A percentile compares a stretch with the other conserved stretches of the same genome.
phyloP scores from a whole-genome alignment of 2,329 filamentous ascomycete species.

The Talaromyces marneffei region DNA sequence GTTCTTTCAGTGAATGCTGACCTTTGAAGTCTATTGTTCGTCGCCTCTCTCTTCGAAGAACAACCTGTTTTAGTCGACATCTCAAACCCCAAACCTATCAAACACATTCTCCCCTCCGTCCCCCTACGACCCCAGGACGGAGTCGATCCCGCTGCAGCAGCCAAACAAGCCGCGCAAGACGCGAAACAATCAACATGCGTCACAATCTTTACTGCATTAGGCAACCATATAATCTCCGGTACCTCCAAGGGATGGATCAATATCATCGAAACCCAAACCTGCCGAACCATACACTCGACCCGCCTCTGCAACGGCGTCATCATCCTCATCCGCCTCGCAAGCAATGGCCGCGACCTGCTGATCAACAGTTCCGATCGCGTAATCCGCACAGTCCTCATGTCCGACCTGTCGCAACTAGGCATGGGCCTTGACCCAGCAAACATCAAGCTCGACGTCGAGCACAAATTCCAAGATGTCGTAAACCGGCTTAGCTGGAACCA shows the following conservation, averaged over 20 bases:
- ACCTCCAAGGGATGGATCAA: conserved; percentile 97
- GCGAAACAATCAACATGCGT: conserved; percentile 93
- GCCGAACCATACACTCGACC: conserved; percentile 80
- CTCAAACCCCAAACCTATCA: conserved; percentile 61
- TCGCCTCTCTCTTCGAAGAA: conserved; percentile 89
- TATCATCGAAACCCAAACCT: conserved; percentile 77
- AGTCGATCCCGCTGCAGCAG: conserved; percentile 51
- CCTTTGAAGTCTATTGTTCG: conserved; percentile 64
- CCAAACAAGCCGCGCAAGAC: conserved; percentile 86
- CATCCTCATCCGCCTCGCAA: conserved; percentile 76
- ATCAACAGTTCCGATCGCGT: conserved; percentile 93
- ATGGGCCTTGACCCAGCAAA: conserved; percentile 70
- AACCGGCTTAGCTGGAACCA: conserved; percentile 96
- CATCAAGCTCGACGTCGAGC: conserved; percentile 84
- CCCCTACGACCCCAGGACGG: conserved; percentile 72
- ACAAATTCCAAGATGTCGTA: conserved; percentile 97
- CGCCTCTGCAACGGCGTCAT: conserved; percentile 83
- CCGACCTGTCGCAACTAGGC: conserved; percentile 57
- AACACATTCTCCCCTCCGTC: conserved; percentile 72
- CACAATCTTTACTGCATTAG: conserved; percentile 77
- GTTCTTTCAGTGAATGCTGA: not conserved
- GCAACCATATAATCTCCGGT: conserved; percentile 83
- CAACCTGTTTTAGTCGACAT: conserved; percentile 84
- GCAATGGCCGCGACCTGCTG: conserved; percentile 78
- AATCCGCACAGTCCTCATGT: conserved; percentile 85